Base-by-base conservation (phyloP, 345 rosid species). In the Noccaea caerulescens region DNA sequence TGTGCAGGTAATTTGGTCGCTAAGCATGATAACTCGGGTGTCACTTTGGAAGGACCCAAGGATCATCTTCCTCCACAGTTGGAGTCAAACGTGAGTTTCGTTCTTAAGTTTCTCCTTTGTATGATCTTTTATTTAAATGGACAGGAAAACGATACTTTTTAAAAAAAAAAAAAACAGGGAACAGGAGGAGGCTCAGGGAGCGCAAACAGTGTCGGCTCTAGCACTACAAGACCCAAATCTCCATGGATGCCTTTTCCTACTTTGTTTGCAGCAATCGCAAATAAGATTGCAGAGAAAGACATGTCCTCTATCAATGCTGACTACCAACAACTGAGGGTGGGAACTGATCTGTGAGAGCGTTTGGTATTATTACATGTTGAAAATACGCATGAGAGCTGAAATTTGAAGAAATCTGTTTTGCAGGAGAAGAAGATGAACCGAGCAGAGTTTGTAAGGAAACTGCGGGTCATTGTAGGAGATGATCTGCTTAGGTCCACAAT, bases 161-260 rank as follows among this genome's bases (percentile, higher is more conserved):
- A 0, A 3, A 27, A 27, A 25, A 53, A 27, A 25, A 53, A 16
- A 0, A 16, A 0, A 16, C 72, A 70, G 50, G 84, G 80, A 18
- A 69, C 75, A 58, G 85, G 80, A 60, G 84, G 82, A 60, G 82
- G 85, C 50, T 69, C 64, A 54, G 86, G 81, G 58, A 89, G 84
- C 55, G 84, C 86, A 50, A 79, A 86, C 69, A 87, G 87, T 71
- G 69, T 76, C 1, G 84, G 84, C 67, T 85, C 97, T 27, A 85
- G 85, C 80, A 72, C 78, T 42, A 77, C 83, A 10, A 88, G 75
- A 61, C 81, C 82, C 1, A 76, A 81, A 71, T 95, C 97, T 30
- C 99, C 99, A 23, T 95, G 93, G 92, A 87, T 95, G 96, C 97
- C 99, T 49, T 89, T 95, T 54, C 86, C 93, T 8, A 75, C 73